These are phyloP conservation scores for Russula lepida DNA, from an alignment of 768 basidiomycete species.

Conservation along the genomic window DNA sequence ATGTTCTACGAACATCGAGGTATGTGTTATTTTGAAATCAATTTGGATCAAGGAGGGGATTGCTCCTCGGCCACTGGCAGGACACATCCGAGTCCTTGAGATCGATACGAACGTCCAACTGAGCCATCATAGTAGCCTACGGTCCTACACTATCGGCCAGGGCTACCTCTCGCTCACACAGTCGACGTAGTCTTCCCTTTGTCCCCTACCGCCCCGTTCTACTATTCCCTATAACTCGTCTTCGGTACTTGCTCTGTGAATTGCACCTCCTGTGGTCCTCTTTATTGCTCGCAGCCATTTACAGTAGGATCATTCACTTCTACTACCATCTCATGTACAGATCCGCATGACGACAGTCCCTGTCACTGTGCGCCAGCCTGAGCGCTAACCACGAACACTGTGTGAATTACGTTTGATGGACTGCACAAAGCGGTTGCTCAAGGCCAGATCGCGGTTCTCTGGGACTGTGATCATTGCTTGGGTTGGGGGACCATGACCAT, in stretches of 20 bases:
- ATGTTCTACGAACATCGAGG: slow-evolving; percentile 21
- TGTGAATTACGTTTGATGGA: slow-evolving; percentile 45
- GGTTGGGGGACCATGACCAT: slow-evolving; percentile 84
- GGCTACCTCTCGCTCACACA: slow-evolving; percentile 64
- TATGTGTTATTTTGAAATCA: neutral
- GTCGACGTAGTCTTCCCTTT: slow-evolving; percentile 33
- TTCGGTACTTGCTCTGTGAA: neutral
- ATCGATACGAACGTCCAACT: slow-evolving; percentile 44
- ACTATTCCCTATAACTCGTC: neutral
- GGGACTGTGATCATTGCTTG: slow-evolving; percentile 68
- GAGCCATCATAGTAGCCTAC: slow-evolving; percentile 64
- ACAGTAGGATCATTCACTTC: slow-evolving; percentile 41
- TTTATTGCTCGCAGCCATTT: slow-evolving; percentile 44
- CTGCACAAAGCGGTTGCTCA: slow-evolving; percentile 63
- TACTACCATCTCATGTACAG: slow-evolving; percentile 38
- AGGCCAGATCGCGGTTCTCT: slow-evolving; percentile 76
- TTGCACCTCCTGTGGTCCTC: too few relatives aligned
- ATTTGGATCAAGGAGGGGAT: slow-evolving; percentile 48
- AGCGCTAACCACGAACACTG: slow-evolving; percentile 20
- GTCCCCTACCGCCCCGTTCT: neutral
- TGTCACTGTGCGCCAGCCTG: slow-evolving; percentile 13
- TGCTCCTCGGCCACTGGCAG: slow-evolving; percentile 52
- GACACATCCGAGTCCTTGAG: slow-evolving; percentile 60
- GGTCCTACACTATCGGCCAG: slow-evolving; percentile 84
- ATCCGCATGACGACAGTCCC: slow-evolving; percentile 50